Base-by-base conservation (phyloP, 305 asterid genomes). In the Fraxinus dipetala region DNA sequence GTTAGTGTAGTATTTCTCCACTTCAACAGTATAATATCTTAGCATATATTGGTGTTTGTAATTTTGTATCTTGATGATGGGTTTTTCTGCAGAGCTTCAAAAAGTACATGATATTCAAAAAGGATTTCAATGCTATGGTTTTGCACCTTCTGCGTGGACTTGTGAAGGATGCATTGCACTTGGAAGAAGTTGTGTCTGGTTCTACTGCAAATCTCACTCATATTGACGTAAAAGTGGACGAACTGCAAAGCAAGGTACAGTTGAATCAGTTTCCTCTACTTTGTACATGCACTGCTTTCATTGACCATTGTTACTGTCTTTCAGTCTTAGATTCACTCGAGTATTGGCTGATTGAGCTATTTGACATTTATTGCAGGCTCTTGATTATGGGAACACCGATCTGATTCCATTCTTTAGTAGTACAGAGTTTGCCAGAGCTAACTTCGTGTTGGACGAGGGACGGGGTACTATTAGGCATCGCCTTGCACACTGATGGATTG, bases 71-170 rank as follows among this genome's bases (percentile, higher is more conserved):
- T 82, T 20, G 32, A 56, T 45, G 48, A 77, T 78, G 30, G 32
- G 69, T 32, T 80, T 80, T 85, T 51, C 13, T 80, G 88, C 96
- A 95, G 98, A 96, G 95, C 91, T 96, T 96, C 91, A 90, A 89
- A 86, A 91, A 87, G 82, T 96, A 96, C 45, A 93, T 94, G 98
- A 89, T 91, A 80, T 96, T 90, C 91, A 96, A 93, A 48, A 93
- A 88, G 90, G 98, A 96, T 87, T 96, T 92, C 92, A 96, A 93
- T 82, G 95, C 90, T 1, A 87, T 90, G 14, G 86, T 94, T 80
- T 70, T 94, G 84, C 94, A 91, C 86, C 95, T 96, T 82, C 97
- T 96, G 51, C 94, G 92, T 6, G 91, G 85, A 45, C 95, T 96
- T 51, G 96, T 94, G 79, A 93, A 90, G 85, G 97, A 91, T 5